Percentiles rank a stretch among this genome's conserved stretches.
phyloP scores from a whole-genome alignment of 2,329 filamentous ascomycete species.

The Acrocalymma vagum region DNA sequence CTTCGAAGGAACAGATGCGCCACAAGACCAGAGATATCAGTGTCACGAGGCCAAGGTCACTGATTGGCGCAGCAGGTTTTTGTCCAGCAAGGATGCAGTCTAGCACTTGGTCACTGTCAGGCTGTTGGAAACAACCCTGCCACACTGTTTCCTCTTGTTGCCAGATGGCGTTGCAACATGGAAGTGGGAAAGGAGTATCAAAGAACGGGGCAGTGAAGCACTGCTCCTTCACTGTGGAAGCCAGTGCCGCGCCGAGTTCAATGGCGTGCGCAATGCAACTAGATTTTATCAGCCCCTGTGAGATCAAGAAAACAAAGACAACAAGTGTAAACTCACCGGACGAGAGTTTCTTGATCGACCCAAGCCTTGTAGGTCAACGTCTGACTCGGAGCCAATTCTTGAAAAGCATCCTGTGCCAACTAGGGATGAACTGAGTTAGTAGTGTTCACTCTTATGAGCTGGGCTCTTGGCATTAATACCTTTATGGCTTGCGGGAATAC shows the following conservation, averaged over 20 bases:
- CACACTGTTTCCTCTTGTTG: background rate
- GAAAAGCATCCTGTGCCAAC: conserved; percentile 1
- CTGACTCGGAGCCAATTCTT: background rate
- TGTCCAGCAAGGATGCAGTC: conserved; percentile 3
- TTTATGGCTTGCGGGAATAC: conserved; percentile 3
- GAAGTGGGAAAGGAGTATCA: conserved; percentile 6
- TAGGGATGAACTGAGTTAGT: background rate
- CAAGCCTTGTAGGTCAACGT: conserved; percentile 1
- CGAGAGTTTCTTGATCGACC: conserved; percentile 3
- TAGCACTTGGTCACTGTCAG: background rate
- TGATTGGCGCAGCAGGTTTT: conserved; percentile 1
- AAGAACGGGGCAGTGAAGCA: conserved; percentile 1
- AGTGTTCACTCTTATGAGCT: no score
- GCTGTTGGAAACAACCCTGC: background rate
- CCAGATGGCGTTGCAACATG: background rate
- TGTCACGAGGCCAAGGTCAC: conserved; percentile 1
- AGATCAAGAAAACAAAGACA: background rate
- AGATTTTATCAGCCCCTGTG: background rate
- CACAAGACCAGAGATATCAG: conserved; percentile 1
- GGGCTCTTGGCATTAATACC: background rate
- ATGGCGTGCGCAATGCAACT: conserved; percentile 4
- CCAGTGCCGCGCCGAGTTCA: conserved; percentile 2
- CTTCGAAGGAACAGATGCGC: conserved; percentile 6
- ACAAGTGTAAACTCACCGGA: background rate
- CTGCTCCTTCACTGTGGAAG: conserved; percentile 2